phyloP scores from a whole-genome alignment of 768 basidiomycete species.

The Hirschioporus abietinus region DNA sequence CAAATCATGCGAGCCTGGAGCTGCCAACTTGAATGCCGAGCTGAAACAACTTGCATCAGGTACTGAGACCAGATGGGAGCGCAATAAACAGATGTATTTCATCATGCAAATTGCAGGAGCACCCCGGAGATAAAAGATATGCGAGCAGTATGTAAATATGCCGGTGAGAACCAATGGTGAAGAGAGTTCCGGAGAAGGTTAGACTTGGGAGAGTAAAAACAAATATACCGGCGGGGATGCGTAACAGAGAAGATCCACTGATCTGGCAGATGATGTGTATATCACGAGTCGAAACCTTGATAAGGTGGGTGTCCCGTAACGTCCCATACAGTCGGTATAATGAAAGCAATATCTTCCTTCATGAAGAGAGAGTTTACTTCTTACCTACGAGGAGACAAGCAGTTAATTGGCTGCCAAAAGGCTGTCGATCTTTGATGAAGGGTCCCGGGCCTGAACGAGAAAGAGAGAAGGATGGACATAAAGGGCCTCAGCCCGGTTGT shows the following conservation, averaged over 20 bases:
- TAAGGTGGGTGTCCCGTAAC: not conserved
- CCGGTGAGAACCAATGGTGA: not conserved
- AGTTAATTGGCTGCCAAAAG: not conserved
- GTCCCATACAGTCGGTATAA: not conserved
- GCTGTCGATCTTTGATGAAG: not conserved
- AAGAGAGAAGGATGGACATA: not conserved
- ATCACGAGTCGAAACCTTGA: not conserved
- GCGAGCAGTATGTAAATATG: not conserved
- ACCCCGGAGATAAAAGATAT: not conserved
- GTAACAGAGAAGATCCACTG: not conserved
- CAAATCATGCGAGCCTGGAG: not conserved
- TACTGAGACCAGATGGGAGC: not conserved
- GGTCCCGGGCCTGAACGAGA: not conserved
- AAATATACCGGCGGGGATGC: not conserved
- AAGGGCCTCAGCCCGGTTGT: not conserved
- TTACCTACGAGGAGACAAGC: not conserved
- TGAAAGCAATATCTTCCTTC: not conserved
- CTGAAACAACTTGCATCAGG: not conserved
- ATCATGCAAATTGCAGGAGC: not conserved
- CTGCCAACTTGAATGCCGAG: not conserved
- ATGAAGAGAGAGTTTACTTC: not conserved
- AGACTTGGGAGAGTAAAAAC: not conserved
- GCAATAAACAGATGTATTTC: not conserved
- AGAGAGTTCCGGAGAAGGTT: not conserved
- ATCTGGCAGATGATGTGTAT: not conserved